These are phyloP conservation scores for Aspergillus aculeatinus DNA, from an alignment of 2,329 filamentous ascomycete species.

Conservation along the genomic window DNA sequence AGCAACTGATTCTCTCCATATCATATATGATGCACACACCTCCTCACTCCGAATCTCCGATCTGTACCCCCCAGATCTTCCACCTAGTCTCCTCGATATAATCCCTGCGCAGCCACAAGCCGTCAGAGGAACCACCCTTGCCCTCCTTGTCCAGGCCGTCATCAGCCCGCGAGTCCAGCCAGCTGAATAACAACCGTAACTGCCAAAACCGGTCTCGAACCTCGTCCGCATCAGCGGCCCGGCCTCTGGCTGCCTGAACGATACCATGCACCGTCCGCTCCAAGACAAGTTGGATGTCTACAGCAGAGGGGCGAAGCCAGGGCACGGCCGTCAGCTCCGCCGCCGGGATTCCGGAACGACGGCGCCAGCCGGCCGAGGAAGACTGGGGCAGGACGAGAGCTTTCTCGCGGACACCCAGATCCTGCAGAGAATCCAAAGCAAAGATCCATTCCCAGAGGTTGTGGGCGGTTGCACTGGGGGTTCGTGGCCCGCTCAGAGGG, in stretches of 20 bases:
- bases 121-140: slow-evolving; percentile 20
- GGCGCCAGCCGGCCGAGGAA: slow-evolving; percentile 28
- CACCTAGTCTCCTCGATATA: slow-evolving; percentile 43
- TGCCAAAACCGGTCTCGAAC: slow-evolving; percentile 61
- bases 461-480: slow-evolving; percentile 33
- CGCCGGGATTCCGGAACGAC: slow-evolving; percentile 31
- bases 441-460: slow-evolving; percentile 74
- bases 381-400: slow-evolving; percentile 57
- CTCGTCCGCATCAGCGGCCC: slow-evolving; percentile 41
- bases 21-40: not conserved
- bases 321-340: slow-evolving; percentile 49
- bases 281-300: slow-evolving; percentile 72
- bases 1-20: not conserved
- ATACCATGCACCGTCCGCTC: slow-evolving; percentile 47
- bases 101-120: slow-evolving; percentile 40
- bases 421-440: slow-evolving; percentile 54
- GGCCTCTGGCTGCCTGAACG: slow-evolving; percentile 32
- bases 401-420: slow-evolving; percentile 65
- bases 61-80: slow-evolving; percentile 44
- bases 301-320: slow-evolving; percentile 58
- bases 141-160: slow-evolving; percentile 38
- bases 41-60: slow-evolving; percentile 13
- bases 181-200: slow-evolving; percentile 63
- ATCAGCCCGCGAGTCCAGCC: slow-evolving; percentile 54
- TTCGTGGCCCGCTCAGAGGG: slow-evolving; percentile 19